Evolutionary conservation across 768 basidiomycete genomes (phyloP).

Genomic region (Pleurotus sapidus): DNA sequence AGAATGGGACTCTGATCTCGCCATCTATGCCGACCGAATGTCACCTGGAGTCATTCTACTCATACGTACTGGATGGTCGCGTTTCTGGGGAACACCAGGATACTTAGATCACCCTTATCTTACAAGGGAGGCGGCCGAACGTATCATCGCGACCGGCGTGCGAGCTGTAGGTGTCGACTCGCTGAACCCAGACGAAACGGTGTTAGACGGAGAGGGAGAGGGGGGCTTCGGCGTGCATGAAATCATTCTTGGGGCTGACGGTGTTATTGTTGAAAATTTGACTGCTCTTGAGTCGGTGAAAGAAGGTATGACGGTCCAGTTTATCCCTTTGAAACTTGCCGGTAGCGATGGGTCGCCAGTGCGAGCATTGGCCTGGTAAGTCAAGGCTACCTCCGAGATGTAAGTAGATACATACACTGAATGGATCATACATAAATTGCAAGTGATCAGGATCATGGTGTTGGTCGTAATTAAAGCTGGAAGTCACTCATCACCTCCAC

Average conservation of each 20-base stretch:
- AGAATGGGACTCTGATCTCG: constrained; percentile 46
- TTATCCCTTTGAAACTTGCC: constrained; percentile 57
- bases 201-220: constrained; percentile 28
- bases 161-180: constrained; percentile 61
- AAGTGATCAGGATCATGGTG: not conserved
- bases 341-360: constrained; percentile 68
- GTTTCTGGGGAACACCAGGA: constrained; percentile 41
- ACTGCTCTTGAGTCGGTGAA: constrained; percentile 45
- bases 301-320: constrained; percentile 40
- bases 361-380: constrained; percentile 58
- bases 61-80: constrained; percentile 69
- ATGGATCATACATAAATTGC: not conserved
- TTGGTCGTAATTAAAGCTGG: constrained; percentile 18
- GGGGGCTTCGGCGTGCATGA: constrained; percentile 56
- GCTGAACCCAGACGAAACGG: constrained; percentile 66
- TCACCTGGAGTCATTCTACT: constrained; percentile 44
- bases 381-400: not conserved
- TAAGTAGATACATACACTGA: not conserved
- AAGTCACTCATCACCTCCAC: constrained; percentile 41
- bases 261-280: constrained; percentile 72
- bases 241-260: constrained; percentile 54
- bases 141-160: constrained; percentile 49
- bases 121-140: constrained; percentile 44
- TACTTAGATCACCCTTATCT: constrained; percentile 72
- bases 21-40: constrained; percentile 33